These are phyloP conservation scores for Echites panduratus DNA, from an alignment of 257 asterid species.

Conservation along the genomic window DNA sequence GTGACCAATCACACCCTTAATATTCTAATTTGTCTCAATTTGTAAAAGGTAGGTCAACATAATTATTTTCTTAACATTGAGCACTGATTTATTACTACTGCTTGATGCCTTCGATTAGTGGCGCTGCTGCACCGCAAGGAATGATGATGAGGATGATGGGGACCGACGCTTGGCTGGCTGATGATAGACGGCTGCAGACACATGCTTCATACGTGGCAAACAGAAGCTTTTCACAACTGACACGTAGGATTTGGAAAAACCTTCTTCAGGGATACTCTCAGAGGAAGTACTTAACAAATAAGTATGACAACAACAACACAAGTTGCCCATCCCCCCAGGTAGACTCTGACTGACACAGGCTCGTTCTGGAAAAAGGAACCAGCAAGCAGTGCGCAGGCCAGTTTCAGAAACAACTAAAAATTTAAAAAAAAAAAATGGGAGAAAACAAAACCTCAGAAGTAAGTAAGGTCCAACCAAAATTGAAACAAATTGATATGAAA, in stretches of 20 bases:
- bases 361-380: background rate
- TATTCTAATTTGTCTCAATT: too few species aligned
- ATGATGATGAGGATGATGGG: background rate
- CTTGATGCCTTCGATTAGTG: too few species aligned
- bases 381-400: background rate
- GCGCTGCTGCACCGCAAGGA: too few species aligned
- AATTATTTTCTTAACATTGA: too few species aligned
- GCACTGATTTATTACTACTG: too few species aligned
- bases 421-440: too few species aligned
- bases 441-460: slow-evolving; percentile 2
- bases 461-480: too few species aligned
- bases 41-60: background rate
- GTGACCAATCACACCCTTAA: too few species aligned
- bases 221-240: background rate
- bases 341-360: background rate
- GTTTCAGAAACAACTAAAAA: background rate
- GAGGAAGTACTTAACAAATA: slow-evolving; percentile 1
- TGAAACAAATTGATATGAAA: too few species aligned
- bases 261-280: background rate
- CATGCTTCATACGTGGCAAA: slow-evolving; percentile 17
- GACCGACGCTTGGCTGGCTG: background rate
- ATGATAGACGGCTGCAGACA: background rate
- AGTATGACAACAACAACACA: too few species aligned
- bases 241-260: slow-evolving; percentile 2
- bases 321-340: too few species aligned